A percentile compares a stretch with the other conserved stretches of the same genome.
These are phyloP conservation scores for Lolium perenne DNA, from an alignment of 176 grass and related monocot species.

Conservation along the genomic window DNA sequence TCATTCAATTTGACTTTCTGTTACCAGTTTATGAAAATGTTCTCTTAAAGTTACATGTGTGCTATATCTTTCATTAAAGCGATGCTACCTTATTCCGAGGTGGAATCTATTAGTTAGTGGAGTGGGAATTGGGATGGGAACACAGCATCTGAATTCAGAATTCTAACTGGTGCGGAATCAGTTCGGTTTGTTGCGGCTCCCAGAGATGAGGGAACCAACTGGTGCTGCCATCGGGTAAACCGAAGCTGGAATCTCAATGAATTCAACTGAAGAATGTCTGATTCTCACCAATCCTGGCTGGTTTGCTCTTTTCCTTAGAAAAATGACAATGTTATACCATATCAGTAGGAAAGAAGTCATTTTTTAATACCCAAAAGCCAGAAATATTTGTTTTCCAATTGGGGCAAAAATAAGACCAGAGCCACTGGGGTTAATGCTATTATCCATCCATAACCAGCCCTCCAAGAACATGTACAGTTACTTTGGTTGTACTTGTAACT, in stretches of 20 bases:
- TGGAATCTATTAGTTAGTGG: slow-evolving; percentile 30
- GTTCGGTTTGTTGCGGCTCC: slow-evolving; percentile 23
- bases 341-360: neutral
- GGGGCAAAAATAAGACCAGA: neutral
- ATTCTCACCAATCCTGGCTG: neutral
- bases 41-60: neutral
- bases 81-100: slow-evolving; percentile 10
- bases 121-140: slow-evolving; percentile 16
- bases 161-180: slow-evolving; percentile 18
- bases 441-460: slow-evolving; percentile 4
- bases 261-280: neutral
- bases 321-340: neutral
- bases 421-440: neutral
- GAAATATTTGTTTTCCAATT: neutral
- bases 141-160: neutral
- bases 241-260: neutral
- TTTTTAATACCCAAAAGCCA: neutral
- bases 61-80: slow-evolving; percentile 8
- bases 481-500: slow-evolving; percentile 24
- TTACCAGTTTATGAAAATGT: neutral
- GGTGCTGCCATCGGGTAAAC: neutral
- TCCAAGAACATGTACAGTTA: slow-evolving; percentile 4
- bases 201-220: neutral
- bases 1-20: neutral
- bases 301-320: neutral